phyloP scores from a whole-genome alignment of 2,329 filamentous ascomycete genomes.

The Aspergillus carbonarius region DNA sequence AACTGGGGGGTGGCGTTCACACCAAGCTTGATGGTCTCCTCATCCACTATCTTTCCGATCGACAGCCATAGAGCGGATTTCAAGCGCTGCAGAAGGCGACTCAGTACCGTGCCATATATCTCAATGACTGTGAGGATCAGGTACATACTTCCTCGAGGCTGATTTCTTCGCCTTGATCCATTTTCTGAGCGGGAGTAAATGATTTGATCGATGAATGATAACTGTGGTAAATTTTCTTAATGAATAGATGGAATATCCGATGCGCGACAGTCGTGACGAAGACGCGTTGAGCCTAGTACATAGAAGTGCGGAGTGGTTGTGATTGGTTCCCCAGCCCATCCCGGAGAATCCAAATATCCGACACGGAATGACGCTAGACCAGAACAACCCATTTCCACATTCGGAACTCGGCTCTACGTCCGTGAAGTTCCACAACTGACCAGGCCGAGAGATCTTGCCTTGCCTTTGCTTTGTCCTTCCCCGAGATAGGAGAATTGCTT shows the following conservation, averaged over 20 bases:
- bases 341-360: constrained; percentile 12
- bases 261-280: background rate
- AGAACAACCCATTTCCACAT: constrained; percentile 16
- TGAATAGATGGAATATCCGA: background rate
- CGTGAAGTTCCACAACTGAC: background rate
- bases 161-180: constrained; percentile 31
- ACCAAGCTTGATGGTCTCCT: constrained; percentile 70
- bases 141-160: constrained; percentile 35
- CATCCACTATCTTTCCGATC: constrained; percentile 84
- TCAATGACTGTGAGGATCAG: background rate
- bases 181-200: background rate
- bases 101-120: background rate
- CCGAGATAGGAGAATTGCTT: background rate
- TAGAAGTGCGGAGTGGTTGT: background rate
- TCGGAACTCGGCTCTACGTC: constrained; percentile 8
- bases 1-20: constrained; percentile 90
- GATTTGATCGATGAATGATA: background rate
- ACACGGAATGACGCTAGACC: constrained; percentile 11
- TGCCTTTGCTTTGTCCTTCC: background rate
- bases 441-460: background rate
- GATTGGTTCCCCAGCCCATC: constrained; percentile 8
- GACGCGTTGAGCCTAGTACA: constrained; percentile 6
- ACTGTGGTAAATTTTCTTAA: background rate
- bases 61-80: constrained; percentile 84
- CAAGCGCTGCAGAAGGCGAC: constrained; percentile 60